These are phyloP conservation scores for Russula sp. DNA, from an alignment of 768 basidiomycete genomes.

Conservation along the genomic window DNA sequence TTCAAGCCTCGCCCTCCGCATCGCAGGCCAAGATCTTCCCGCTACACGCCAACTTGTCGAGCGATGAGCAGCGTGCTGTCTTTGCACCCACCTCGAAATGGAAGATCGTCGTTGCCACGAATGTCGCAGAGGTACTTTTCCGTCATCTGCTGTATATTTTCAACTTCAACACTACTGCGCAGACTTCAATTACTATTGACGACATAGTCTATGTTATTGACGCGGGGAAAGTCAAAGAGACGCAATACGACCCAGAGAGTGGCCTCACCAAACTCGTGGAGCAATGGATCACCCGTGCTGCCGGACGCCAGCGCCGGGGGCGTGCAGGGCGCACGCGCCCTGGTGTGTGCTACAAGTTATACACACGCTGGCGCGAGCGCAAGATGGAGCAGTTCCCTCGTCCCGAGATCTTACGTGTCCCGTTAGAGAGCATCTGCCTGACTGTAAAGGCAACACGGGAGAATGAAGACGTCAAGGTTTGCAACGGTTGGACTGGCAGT, in stretches of 20 bases:
- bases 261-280: slow-evolving; percentile 75
- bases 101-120: slow-evolving; percentile 86
- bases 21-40: slow-evolving; percentile 54
- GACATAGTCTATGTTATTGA: slow-evolving; percentile 85
- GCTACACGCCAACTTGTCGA: slow-evolving; percentile 84
- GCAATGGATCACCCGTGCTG: slow-evolving; percentile 69
- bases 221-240: slow-evolving; percentile 81
- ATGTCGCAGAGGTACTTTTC: slow-evolving; percentile 72
- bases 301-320: slow-evolving; percentile 77
- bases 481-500: not conserved
- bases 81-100: slow-evolving; percentile 58
- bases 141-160: not conserved
- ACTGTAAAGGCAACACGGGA: slow-evolving; percentile 76
- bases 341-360: slow-evolving; percentile 84
- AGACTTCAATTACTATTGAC: slow-evolving; percentile 90
- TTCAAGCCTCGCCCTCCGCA: slow-evolving; percentile 33
- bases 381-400: slow-evolving; percentile 65
- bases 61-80: slow-evolving; percentile 72
- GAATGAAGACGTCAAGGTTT: slow-evolving; percentile 69
- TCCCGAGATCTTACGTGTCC: slow-evolving; percentile 84
- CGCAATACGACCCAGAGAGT: slow-evolving; percentile 58
- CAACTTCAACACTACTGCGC: slow-evolving; percentile 1
- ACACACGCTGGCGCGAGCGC: slow-evolving; percentile 63
- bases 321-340: slow-evolving; percentile 83
- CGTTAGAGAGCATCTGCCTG: slow-evolving; percentile 74